Evolutionary conservation across 306 rosid genomes (phyloP).

Genomic region (Luffa acutangula): DNA sequence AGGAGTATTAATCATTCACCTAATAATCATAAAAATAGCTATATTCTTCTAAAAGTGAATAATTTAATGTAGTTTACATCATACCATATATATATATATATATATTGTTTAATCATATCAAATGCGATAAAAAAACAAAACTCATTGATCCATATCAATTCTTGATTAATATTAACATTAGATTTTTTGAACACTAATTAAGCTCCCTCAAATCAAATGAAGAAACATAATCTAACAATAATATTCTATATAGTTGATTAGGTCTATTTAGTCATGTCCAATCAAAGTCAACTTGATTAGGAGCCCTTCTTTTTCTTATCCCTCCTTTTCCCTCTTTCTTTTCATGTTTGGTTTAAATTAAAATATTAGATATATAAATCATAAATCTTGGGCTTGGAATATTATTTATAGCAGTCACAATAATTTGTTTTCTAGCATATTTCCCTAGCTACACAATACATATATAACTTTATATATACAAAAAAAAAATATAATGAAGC

Average conservation of each 20-base stretch:
- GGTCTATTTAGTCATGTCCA: constrained; percentile 3
- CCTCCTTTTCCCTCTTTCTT: neutral
- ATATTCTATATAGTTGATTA: neutral
- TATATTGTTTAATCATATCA: neutral
- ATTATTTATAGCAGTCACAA: neutral
- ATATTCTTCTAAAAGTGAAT: neutral
- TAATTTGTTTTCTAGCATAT: neutral
- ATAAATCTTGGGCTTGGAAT: neutral
- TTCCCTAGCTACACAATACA: neutral
- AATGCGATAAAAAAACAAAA: neutral
- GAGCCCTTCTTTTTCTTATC: neutral
- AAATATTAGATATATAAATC: neutral
- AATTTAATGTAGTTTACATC: neutral
- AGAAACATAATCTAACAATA: constrained; percentile 11
- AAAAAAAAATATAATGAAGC: neutral
- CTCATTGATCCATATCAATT: neutral
- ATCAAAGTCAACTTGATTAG: constrained; percentile 12
- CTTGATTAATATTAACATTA: neutral
- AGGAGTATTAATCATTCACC: neutral
- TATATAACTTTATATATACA: neutral
- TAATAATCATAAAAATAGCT: neutral
- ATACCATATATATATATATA: neutral
- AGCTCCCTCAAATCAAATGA: neutral
- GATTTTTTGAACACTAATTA: neutral
- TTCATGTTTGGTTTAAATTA: neutral